Evolutionary conservation across 495 filamentous ascomycete genomes (phyloP).

Genomic region (Cryomyces minteri): DNA sequence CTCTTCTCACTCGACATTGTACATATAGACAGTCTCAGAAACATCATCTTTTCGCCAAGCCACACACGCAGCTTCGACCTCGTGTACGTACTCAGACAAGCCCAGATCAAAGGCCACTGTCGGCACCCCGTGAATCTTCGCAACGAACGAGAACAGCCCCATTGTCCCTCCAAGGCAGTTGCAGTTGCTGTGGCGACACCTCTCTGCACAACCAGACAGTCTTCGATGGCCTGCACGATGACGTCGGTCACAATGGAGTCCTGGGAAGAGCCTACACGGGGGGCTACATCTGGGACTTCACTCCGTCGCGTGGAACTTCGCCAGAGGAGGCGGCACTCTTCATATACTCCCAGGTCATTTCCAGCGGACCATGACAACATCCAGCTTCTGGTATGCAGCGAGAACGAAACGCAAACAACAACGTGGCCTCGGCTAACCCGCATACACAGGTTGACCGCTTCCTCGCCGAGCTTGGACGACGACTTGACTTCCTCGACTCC

Average conservation of each 20-base stretch:
- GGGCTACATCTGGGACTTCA: background rate
- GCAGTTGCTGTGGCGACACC: background rate
- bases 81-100: too few species aligned
- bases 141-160: too few species aligned
- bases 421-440: background rate
- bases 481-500: conserved; percentile 74
- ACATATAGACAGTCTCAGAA: too few species aligned
- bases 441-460: conserved; percentile 61
- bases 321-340: conserved; percentile 13
- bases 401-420: background rate
- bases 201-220: background rate
- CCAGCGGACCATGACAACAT: conserved; percentile 13
- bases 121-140: too few species aligned
- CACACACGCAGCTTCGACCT: too few species aligned
- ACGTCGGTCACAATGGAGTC: background rate
- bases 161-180: too few species aligned
- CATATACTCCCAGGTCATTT: conserved; percentile 14
- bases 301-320: background rate
- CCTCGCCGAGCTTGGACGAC: conserved; percentile 67
- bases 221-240: background rate
- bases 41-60: too few species aligned
- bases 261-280: background rate
- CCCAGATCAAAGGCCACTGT: too few species aligned
- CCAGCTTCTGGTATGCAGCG: conserved; percentile 10
- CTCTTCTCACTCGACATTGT: too few species aligned